Evolutionary conservation across 768 basidiomycete species (phyloP).

Genomic region (Mycena maculata): DNA sequence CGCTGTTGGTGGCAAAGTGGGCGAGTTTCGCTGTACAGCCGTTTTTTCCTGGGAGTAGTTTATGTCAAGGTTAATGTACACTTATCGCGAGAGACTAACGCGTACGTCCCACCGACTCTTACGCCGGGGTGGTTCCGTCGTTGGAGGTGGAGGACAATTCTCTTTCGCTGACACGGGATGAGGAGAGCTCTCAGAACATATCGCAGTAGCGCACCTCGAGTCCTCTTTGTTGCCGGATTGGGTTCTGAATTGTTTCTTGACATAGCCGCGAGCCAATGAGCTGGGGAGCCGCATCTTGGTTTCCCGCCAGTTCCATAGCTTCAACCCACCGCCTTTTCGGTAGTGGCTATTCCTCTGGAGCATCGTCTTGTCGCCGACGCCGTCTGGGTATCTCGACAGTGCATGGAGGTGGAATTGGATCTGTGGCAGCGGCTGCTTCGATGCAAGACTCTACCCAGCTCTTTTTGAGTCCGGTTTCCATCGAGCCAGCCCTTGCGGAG

Average conservation of each 20-base stretch:
- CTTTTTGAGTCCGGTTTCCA: not conserved
- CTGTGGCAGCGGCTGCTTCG: constrained; percentile 2
- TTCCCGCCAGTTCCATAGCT: constrained; percentile 26
- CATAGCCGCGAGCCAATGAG: constrained; percentile 22
- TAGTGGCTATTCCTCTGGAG: not conserved
- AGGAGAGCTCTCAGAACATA: not conserved
- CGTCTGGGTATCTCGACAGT: not conserved
- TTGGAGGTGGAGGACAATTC: not conserved
- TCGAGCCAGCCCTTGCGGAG: not conserved
- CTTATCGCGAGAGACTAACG: not conserved
- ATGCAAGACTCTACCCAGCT: constrained; percentile 25
- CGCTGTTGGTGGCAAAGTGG: not conserved
- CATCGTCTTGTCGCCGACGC: not conserved
- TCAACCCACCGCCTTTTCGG: constrained; percentile 21
- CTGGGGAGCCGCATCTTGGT: not conserved
- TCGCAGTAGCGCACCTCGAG: not conserved
- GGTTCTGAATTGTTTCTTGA: not conserved
- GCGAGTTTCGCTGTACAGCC: not conserved
- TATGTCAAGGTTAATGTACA: no score
- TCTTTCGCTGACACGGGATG: constrained; percentile 20
- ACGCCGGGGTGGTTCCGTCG: not conserved
- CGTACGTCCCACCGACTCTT: not conserved
- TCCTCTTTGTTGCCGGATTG: not conserved
- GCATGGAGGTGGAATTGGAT: not conserved
- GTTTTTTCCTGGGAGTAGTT: no score